Conservation (phyloP, 140 eudicot species). For the Ambrosia hybrid region DNA sequence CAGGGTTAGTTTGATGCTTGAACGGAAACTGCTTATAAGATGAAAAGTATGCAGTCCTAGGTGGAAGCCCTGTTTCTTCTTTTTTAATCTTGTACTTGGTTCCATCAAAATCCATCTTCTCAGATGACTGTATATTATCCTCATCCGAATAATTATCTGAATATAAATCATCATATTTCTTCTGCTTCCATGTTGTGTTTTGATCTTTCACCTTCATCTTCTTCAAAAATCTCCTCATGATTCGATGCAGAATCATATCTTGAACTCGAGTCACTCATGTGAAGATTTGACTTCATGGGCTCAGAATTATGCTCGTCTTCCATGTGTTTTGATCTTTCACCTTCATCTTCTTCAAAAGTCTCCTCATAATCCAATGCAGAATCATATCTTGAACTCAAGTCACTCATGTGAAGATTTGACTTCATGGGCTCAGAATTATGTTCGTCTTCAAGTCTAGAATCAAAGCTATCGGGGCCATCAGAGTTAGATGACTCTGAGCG, state of each 20-base stretch:
- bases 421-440: constrained; percentile 15
- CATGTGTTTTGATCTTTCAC: constrained; percentile 27
- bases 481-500: no score
- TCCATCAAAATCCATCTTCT: constrained; percentile 38
- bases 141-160: no score
- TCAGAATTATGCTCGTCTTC: neutral
- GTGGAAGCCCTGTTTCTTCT: constrained; percentile 10
- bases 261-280: constrained; percentile 25
- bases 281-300: constrained; percentile 24
- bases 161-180: constrained; percentile 29
- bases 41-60: constrained; percentile 22
- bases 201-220: constrained; percentile 25
- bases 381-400: constrained; percentile 31
- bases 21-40: constrained; percentile 30
- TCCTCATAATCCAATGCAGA: constrained; percentile 32
- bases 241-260: constrained; percentile 33
- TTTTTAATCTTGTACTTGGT: constrained; percentile 34
- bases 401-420: constrained; percentile 24
- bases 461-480: no score
- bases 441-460: neutral
- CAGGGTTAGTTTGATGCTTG: constrained; percentile 3
- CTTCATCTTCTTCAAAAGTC: constrained; percentile 13
- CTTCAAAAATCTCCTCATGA: constrained; percentile 19
- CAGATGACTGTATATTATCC: neutral
- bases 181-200: constrained; percentile 25